A percentile compares a stretch with the other conserved stretches of the same genome.
Evolutionary conservation across 179 eudicot species (phyloP).

Genomic region (Sideroxylon spinosum): DNA sequence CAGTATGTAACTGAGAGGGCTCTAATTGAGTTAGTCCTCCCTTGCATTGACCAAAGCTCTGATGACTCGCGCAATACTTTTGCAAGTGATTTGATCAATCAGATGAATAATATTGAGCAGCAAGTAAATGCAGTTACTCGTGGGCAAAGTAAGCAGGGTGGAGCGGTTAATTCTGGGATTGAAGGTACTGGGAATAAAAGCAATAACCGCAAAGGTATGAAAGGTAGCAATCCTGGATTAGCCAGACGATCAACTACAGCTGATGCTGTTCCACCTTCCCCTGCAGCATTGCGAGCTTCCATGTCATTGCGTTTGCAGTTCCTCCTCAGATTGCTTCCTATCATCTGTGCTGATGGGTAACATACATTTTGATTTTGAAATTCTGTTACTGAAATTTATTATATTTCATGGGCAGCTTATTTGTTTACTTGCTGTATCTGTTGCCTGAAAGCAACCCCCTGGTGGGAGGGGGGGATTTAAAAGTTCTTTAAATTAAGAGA

Average conservation of each 20-base stretch:
- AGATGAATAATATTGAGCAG: slow-evolving; percentile 78
- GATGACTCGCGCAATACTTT: slow-evolving; percentile 72
- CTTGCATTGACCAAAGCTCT: slow-evolving; percentile 83
- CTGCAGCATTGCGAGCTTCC: slow-evolving; percentile 82
- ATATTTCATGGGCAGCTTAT: neutral
- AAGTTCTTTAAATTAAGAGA: too few species aligned
- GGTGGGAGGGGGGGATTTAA: too few species aligned
- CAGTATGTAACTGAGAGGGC: slow-evolving; percentile 81
- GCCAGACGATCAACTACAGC: slow-evolving; percentile 55
- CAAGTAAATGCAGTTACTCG: slow-evolving; percentile 60
- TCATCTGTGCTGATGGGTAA: slow-evolving; percentile 85
- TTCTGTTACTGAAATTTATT: neutral
- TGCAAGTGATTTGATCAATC: slow-evolving; percentile 89
- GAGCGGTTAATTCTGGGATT: slow-evolving; percentile 43
- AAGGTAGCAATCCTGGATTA: slow-evolving; percentile 84
- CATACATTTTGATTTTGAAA: neutral
- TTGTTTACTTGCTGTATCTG: too few species aligned
- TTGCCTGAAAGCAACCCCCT: too few species aligned
- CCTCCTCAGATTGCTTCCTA: slow-evolving; percentile 82
- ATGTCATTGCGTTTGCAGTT: slow-evolving; percentile 86
- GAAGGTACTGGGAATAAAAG: slow-evolving; percentile 60
- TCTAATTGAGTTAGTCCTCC: slow-evolving; percentile 71
- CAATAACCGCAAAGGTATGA: slow-evolving; percentile 60
- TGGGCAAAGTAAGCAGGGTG: slow-evolving; percentile 62
- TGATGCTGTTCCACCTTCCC: slow-evolving; percentile 63